A percentile compares a stretch with the other conserved stretches of the same genome.
These are phyloP conservation scores for Bathelium albidoporum DNA, from an alignment of 495 filamentous ascomycete species.

Conservation along the genomic window DNA sequence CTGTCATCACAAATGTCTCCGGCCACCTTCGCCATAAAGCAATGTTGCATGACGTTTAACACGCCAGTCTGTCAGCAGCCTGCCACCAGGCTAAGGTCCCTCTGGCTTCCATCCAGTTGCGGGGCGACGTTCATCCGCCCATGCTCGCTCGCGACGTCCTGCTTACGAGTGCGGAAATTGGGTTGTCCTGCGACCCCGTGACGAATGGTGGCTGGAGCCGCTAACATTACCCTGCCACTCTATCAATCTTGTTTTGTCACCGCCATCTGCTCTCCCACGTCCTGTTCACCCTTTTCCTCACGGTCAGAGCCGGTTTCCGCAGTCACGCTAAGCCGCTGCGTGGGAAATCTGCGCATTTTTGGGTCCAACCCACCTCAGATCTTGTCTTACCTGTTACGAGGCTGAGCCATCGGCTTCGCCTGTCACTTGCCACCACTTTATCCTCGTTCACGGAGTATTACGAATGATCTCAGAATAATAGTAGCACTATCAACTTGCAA, in stretches of 20 bases:
- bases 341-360: neutral
- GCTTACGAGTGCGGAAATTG: neutral
- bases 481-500: neutral
- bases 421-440: neutral
- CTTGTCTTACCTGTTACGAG: too few relatives aligned
- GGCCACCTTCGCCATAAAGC: neutral
- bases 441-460: neutral
- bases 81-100: neutral
- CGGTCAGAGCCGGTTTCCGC: neutral
- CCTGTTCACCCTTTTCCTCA: neutral
- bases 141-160: neutral
- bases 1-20: neutral
- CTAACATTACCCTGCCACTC: neutral
- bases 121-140: neutral
- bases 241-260: neutral
- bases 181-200: neutral
- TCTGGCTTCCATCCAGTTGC: neutral
- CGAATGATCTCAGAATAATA: neutral
- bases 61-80: neutral
- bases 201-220: neutral
- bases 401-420: neutral
- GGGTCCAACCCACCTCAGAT: too few relatives aligned
- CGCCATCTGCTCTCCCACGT: neutral
- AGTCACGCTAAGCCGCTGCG: neutral
- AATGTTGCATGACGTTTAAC: too few relatives aligned